Evolutionary conservation across 1,139 yeast genomes (phyloP).

Genomic region (Candida sp.): DNA sequence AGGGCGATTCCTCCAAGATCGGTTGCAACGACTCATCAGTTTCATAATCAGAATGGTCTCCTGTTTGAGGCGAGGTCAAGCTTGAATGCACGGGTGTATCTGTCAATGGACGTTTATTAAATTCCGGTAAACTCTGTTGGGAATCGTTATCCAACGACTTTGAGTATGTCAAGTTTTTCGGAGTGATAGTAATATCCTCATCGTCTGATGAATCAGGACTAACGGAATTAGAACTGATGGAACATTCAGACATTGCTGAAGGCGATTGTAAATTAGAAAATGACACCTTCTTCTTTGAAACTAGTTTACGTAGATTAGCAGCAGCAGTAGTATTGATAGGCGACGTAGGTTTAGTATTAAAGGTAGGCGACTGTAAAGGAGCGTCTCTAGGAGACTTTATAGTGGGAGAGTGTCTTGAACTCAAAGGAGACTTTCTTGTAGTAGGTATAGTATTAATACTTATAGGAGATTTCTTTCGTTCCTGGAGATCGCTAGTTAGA

Average conservation of each 20-base stretch:
- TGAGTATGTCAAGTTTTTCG: conserved; percentile 1
- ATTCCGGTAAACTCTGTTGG: conserved; percentile 43
- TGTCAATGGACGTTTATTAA: conserved; percentile 65
- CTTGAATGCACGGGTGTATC: conserved; percentile 68
- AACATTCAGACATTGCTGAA: conserved; percentile 1
- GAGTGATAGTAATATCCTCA: not conserved
- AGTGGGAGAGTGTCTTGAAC: not conserved
- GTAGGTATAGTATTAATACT: not conserved
- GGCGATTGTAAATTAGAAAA: conserved; percentile 2
- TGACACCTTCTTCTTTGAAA: conserved; percentile 1
- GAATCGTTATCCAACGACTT: conserved; percentile 3
- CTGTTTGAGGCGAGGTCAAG: conserved; percentile 43
- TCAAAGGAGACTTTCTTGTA: not conserved
- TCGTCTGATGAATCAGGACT: conserved; percentile 1
- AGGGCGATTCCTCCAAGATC: conserved; percentile 6
- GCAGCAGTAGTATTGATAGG: not conserved
- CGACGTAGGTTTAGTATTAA: not conserved
- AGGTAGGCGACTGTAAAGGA: not conserved
- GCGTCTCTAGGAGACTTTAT: not conserved
- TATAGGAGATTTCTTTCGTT: not conserved
- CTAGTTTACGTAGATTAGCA: not conserved
- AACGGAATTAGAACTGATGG: conserved; percentile 1
- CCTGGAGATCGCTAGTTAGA: not conserved
- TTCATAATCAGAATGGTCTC: conserved; percentile 30
- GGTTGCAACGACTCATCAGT: conserved; percentile 10